Base-by-base conservation (phyloP, 108 stramenopile genomes). In the Seminavis robusta region DNA sequence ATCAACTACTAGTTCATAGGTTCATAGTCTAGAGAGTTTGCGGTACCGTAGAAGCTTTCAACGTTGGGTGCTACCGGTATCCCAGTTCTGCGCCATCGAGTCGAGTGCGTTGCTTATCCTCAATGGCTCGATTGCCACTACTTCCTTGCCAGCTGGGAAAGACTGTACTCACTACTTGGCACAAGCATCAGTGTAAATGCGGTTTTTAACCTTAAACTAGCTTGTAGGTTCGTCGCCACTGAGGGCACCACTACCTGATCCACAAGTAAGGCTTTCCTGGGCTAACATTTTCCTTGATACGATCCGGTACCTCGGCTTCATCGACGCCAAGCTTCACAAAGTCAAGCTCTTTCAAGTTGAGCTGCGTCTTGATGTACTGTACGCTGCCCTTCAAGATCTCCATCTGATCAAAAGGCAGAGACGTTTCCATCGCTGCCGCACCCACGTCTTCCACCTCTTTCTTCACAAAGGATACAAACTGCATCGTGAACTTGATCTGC, bases 401-500 rank as follows among this genome's bases (percentile, higher is more conserved):
- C 30, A 47, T 38, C 70, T 95, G 94, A 72, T 94, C 90, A 64
- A 90, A 95, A 15, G 95, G 92, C 15, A 91, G 56, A 20, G 76
- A 78, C 29, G 77, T 74, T 64, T 94, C 94, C 78, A 95, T 63
- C 23, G 92, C 93, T 47, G 74, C 73, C 16, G 47, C 54, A 11
- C 97, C 97, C 10, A 90, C 84, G 36, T 95, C 94, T 15, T 81
- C 80, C 19, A 75, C 88, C 72, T 95, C 93, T 47, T 67, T 89
- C 63, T 89, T 89, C 60, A 94, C 83, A 59, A 95, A 98, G 1
- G 87, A 76, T 25, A 78, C 97, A 50, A 96, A 96, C 65, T 98
- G 97, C 97, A 98, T 98, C 0, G 67, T 59, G 29, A 74, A 71
- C 74, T 95, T 95, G 46, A 90, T 71, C 67, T 83, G 57, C 52